These are phyloP conservation scores for Tubosaeta sp. DNA, from an alignment of 768 basidiomycete species.

Conservation along the genomic window DNA sequence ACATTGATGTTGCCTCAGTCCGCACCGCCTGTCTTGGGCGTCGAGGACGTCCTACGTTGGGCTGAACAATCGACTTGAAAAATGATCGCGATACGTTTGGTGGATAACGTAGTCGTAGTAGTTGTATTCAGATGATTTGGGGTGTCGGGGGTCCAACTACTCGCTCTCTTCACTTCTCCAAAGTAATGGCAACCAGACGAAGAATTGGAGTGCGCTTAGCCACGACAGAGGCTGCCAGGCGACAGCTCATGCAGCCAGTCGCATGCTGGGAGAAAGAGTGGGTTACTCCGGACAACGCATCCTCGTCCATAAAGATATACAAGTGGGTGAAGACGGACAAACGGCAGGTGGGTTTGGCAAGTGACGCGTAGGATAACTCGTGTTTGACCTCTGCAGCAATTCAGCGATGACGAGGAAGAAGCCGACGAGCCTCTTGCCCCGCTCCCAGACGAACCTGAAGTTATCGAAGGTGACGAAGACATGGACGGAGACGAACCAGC, in stretches of 20 bases:
- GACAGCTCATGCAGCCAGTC: constrained; percentile 89
- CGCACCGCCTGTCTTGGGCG: constrained; percentile 9
- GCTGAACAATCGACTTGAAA: constrained; percentile 43
- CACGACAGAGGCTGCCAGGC: constrained; percentile 74
- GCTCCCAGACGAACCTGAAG: constrained; percentile 72
- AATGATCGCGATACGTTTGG: not conserved
- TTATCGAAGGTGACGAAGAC: constrained; percentile 71
- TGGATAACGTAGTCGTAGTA: not conserved
- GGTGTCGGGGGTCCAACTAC: constrained; percentile 19
- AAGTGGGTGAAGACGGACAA: constrained; percentile 83
- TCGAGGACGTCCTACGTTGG: constrained; percentile 51
- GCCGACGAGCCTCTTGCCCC: constrained; percentile 78
- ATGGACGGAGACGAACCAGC: constrained; percentile 61
- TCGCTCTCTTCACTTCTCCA: not conserved
- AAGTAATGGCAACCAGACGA: constrained; percentile 62
- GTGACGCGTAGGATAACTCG: not conserved
- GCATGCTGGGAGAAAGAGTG: constrained; percentile 80
- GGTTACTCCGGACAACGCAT: constrained; percentile 53
- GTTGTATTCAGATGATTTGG: not conserved
- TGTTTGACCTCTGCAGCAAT: constrained; percentile 46
- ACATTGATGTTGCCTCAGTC: constrained; percentile 7
- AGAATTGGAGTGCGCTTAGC: constrained; percentile 74
- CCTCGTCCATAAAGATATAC: constrained; percentile 60
- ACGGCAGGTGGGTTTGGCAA: constrained; percentile 50
- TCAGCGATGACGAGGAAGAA: constrained; percentile 81